These are phyloP conservation scores for Penicillium sp. DNA, from an alignment of 2,329 filamentous ascomycete species.

Conservation along the genomic window DNA sequence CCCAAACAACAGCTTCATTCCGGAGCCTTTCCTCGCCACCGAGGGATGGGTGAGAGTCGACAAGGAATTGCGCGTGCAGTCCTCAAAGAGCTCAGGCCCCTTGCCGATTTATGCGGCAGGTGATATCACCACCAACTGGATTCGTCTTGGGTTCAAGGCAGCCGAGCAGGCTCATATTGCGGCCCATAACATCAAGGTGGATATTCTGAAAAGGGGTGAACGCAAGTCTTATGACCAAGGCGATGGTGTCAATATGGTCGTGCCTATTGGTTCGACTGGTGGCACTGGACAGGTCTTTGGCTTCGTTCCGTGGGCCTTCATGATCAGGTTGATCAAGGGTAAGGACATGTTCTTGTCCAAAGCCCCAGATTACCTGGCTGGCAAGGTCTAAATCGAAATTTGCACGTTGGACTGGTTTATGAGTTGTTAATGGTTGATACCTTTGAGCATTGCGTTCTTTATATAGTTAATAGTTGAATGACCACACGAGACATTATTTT, in stretches of 20 bases:
- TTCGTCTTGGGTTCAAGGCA: constrained; percentile 29
- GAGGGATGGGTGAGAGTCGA: constrained; percentile 53
- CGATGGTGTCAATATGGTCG: constrained; percentile 27
- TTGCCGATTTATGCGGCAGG: constrained; percentile 31
- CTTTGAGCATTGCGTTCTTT: background rate
- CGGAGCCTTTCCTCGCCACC: constrained; percentile 46
- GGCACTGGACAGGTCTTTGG: constrained; percentile 38
- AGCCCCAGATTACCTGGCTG: constrained; percentile 14
- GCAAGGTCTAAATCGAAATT: constrained; percentile 10
- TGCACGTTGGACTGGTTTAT: background rate
- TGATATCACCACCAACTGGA: constrained; percentile 30
- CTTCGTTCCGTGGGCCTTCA: constrained; percentile 37
- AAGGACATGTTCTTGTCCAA: constrained; percentile 41
- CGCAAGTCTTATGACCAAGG: constrained; percentile 25
- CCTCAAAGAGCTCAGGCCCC: constrained; percentile 3
- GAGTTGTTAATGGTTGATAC: background rate
- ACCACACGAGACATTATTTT: background rate
- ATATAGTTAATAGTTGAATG: background rate
- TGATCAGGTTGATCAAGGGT: constrained; percentile 47
- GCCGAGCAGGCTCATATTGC: constrained; percentile 27
- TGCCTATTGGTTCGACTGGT: constrained; percentile 27
- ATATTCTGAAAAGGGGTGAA: constrained; percentile 21
- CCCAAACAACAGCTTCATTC: constrained; percentile 56
- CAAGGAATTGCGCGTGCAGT: constrained; percentile 27
- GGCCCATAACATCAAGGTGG: constrained; percentile 27